Conservation (phyloP, 192 early-diverging fungal species). For the Gryganskiella cystojenkinii region DNA sequence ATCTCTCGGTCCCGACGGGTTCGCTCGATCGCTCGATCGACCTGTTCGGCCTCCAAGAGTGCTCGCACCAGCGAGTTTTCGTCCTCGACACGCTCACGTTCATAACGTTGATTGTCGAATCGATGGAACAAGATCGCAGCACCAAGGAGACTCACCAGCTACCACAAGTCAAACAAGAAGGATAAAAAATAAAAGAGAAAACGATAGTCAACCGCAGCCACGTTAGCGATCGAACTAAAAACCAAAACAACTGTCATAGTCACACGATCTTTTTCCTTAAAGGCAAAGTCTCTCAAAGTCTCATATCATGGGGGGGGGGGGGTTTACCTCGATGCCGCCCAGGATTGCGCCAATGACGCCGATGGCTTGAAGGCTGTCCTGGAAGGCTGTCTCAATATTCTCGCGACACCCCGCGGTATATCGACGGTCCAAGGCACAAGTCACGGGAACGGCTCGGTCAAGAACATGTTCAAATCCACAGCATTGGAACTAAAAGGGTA, state of each 20-base stretch:
- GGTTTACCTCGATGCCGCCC: slow-evolving; percentile 50
- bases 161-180: no score
- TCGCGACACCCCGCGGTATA: slow-evolving; percentile 47
- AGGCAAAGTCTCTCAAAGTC: no score
- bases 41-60: slow-evolving; percentile 36
- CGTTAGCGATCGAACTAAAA: not conserved
- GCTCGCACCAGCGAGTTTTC: slow-evolving; percentile 30
- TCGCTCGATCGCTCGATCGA: slow-evolving; percentile 38
- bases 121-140: slow-evolving; percentile 44
- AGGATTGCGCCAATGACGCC: slow-evolving; percentile 52
- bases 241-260: no score
- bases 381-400: slow-evolving; percentile 48
- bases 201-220: not conserved
- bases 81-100: slow-evolving; percentile 19
- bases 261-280: no score
- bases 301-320: no score
- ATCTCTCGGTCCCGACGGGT: slow-evolving; percentile 14
- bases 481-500: slow-evolving; percentile 53
- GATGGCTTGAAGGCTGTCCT: slow-evolving; percentile 51
- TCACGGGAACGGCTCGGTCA: slow-evolving; percentile 42
- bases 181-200: slow-evolving; percentile 1
- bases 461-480: slow-evolving; percentile 52
- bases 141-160: slow-evolving; percentile 44
- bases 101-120: slow-evolving; percentile 35
- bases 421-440: slow-evolving; percentile 35